These are phyloP conservation scores for Candida golubevii DNA, from an alignment of 805 yeast genomes.

Conservation along the genomic window DNA sequence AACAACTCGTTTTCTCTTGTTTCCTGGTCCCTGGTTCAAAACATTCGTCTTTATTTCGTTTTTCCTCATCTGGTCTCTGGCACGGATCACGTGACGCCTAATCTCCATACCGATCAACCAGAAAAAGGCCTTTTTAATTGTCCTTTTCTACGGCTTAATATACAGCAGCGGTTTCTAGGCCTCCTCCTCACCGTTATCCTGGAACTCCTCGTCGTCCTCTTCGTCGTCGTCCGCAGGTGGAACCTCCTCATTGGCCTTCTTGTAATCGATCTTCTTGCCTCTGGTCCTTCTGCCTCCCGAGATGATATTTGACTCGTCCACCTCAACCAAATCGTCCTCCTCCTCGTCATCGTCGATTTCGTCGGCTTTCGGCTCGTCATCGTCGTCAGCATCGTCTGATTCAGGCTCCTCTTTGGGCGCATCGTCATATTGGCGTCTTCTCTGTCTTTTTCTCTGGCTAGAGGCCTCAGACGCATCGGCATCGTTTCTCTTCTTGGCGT, in stretches of 20 bases:
- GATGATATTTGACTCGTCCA: constrained; percentile 79
- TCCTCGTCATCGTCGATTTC: constrained; percentile 60
- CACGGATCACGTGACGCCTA: too few species aligned
- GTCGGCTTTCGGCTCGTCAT: constrained; percentile 43
- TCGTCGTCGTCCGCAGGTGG: constrained; percentile 49
- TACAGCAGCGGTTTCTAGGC: background rate
- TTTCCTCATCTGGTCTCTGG: too few species aligned
- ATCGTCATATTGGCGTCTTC: constrained; percentile 59
- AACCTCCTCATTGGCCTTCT: constrained; percentile 72
- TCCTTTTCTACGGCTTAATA: too few species aligned
- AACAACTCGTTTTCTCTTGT: too few species aligned
- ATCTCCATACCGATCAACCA: too few species aligned
- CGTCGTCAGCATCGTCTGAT: constrained; percentile 32
- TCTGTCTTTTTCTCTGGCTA: constrained; percentile 41
- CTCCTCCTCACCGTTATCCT: constrained; percentile 30
- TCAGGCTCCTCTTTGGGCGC: constrained; percentile 48
- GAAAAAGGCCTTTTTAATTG: too few species aligned
- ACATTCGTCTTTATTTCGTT: too few species aligned
- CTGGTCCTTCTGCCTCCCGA: constrained; percentile 86
- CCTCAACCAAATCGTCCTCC: constrained; percentile 75
- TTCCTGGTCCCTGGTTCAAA: too few species aligned
- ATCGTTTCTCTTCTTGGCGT: constrained; percentile 2
- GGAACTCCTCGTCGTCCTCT: constrained; percentile 50
- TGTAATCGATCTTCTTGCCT: constrained; percentile 81
- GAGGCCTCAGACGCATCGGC: constrained; percentile 10